phyloP scores from a whole-genome alignment of 2,329 filamentous ascomycete genomes.

The Rutstroemia sp. region DNA sequence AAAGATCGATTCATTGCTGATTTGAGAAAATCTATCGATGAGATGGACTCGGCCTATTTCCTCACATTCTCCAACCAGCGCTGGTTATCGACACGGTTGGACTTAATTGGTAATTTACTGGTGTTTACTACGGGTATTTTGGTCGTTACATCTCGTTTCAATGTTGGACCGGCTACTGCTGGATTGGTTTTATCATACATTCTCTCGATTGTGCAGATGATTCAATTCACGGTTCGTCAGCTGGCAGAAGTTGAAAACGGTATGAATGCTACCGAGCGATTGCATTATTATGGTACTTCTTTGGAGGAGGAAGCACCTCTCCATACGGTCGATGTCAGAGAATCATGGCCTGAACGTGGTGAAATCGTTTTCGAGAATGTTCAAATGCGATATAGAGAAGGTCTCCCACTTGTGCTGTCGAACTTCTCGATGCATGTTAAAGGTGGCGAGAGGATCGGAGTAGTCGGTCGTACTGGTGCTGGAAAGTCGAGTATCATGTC shows the following conservation, averaged over 20 bases:
- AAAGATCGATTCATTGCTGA: constrained; percentile 65
- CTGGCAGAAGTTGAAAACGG: constrained; percentile 94
- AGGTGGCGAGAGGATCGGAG: constrained; percentile 72
- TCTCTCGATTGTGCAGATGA: constrained; percentile 85
- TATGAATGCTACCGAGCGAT: constrained; percentile 92
- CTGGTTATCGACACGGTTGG: constrained; percentile 81
- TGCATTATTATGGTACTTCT: constrained; percentile 81
- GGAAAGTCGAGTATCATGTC: constrained; percentile 82
- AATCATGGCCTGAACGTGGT: constrained; percentile 78
- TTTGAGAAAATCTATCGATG: constrained; percentile 68
- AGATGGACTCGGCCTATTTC: constrained; percentile 92
- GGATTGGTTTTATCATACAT: constrained; percentile 92
- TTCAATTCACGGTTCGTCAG: constrained; percentile 91
- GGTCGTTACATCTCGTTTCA: constrained; percentile 85
- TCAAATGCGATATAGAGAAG: constrained; percentile 69
- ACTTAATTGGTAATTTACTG: constrained; percentile 73
- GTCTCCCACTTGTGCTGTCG: constrained; percentile 65
- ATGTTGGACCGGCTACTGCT: constrained; percentile 73
- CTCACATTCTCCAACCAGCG: constrained; percentile 93
- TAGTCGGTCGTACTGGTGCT: constrained; percentile 75
- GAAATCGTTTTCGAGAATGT: constrained; percentile 71
- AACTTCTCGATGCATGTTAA: constrained; percentile 64
- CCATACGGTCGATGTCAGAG: constrained; percentile 64
- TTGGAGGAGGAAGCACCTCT: constrained; percentile 86
- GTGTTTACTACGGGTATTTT: constrained; percentile 86